Conservation (phyloP, 805 yeast genomes). For the Scheffersomyces coipomensis region DNA sequence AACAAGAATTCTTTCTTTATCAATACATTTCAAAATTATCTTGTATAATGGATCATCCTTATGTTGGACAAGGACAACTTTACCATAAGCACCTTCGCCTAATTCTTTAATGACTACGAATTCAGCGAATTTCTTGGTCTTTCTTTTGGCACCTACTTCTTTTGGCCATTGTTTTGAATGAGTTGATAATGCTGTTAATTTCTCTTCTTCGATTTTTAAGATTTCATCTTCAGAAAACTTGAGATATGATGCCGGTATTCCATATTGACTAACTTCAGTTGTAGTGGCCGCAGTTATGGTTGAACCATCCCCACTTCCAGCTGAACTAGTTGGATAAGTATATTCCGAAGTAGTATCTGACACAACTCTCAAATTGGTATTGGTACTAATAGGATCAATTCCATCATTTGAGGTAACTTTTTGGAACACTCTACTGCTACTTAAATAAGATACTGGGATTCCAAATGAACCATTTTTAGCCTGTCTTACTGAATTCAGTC, state of each 20-base stretch:
- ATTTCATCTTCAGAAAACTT: conserved; percentile 42
- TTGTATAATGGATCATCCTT: conserved; percentile 59
- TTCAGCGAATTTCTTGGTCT: conserved; percentile 70
- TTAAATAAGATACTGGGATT: conserved; percentile 4
- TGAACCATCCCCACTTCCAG: conserved; percentile 5
- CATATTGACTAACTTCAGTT: conserved; percentile 10
- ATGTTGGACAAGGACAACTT: conserved; percentile 78
- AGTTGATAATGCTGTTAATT: conserved; percentile 32
- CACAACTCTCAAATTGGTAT: neutral
- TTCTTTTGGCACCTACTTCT: conserved; percentile 60
- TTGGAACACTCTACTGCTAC: neutral
- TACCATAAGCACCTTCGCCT: conserved; percentile 98
- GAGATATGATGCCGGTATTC: conserved; percentile 16
- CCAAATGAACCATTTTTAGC: conserved; percentile 7
- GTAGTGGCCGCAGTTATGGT: conserved; percentile 3
- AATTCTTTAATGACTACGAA: conserved; percentile 69
- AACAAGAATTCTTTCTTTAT: conserved; percentile 87
- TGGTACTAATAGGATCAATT: neutral
- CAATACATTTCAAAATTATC: conserved; percentile 83
- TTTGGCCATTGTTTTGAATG: conserved; percentile 47
- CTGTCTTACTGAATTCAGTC: conserved; percentile 20
- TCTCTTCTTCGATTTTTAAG: conserved; percentile 44
- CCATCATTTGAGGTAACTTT: neutral
- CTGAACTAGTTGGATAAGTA: conserved; percentile 2
- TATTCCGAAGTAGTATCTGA: neutral